These are phyloP conservation scores for Lunasporangiospora selenospora DNA, from an alignment of 192 early-diverging fungal species.

Conservation along the genomic window DNA sequence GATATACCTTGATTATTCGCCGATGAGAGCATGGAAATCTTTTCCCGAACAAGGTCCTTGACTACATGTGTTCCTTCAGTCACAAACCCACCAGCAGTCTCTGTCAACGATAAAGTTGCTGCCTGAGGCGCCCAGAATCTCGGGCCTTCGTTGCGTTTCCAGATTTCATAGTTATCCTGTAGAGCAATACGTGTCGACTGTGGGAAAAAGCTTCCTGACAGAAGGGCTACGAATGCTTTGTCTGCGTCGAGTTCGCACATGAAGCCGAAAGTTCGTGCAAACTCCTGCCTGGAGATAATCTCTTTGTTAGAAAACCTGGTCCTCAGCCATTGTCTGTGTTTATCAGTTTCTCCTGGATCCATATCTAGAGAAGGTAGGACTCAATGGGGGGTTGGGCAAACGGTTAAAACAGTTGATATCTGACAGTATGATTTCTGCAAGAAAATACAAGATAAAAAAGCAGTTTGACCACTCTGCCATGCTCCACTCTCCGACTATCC, in stretches of 20 bases:
- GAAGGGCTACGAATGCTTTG: not conserved
- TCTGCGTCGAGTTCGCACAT: conserved; percentile 2
- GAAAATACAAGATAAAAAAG: conserved; percentile 3
- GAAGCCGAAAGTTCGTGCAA: conserved; percentile 8
- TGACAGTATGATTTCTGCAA: not conserved
- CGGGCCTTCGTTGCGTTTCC: conserved; percentile 14
- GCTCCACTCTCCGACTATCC: conserved; percentile 25
- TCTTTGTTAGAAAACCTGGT: not conserved
- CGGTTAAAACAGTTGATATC: not conserved
- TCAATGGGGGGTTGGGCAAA: not conserved
- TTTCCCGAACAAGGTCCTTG: conserved; percentile 1
- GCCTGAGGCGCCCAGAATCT: conserved; percentile 3
- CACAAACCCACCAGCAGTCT: conserved; percentile 8
- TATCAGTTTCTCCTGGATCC: not conserved
- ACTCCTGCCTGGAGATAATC: conserved; percentile 1
- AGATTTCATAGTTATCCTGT: not conserved
- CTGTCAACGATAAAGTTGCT: conserved; percentile 5
- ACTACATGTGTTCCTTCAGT: conserved; percentile 13
- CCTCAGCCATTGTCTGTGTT: conserved; percentile 2
- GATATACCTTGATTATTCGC: too few species aligned
- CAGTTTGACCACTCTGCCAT: conserved; percentile 18
- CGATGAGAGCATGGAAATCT: not conserved
- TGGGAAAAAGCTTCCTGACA: conserved; percentile 2
- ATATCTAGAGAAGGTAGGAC: conserved; percentile 12
- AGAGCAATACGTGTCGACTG: not conserved